Conservation (phyloP, 2,329 filamentous ascomycete genomes). For the Sporothrix curviconia region DNA sequence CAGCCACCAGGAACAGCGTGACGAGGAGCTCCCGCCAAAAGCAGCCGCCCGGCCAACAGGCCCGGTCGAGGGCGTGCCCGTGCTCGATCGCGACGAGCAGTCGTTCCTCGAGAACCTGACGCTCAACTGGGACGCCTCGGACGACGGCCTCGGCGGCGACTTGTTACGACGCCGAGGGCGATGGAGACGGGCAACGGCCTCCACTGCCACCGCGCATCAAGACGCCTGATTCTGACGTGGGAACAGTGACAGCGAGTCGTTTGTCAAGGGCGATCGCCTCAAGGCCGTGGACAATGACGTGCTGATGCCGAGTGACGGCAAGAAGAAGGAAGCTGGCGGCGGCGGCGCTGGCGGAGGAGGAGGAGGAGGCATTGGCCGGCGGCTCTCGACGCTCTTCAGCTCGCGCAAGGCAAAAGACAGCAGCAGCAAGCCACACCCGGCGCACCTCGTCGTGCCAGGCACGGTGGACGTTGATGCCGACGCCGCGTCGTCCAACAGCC, state of each 20-base stretch:
- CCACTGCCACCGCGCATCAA: conserved; percentile 49
- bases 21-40: not conserved
- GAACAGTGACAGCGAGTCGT: conserved; percentile 37
- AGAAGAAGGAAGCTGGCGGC: conserved; percentile 27
- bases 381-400: conserved; percentile 16
- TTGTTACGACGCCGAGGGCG: conserved; percentile 32
- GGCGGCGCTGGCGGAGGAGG: no score
- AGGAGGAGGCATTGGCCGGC: conserved; percentile 5
- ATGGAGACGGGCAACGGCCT: conserved; percentile 41
- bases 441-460: conserved; percentile 32
- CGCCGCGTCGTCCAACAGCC: conserved; percentile 11
- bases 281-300: conserved; percentile 1
- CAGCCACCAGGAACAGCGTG: not conserved
- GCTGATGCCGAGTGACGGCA: conserved; percentile 21
- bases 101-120: conserved; percentile 51
- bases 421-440: conserved; percentile 30
- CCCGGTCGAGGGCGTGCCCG: conserved; percentile 25
- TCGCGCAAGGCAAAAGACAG: conserved; percentile 20
- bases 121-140: conserved; percentile 6
- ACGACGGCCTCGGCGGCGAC: not conserved
- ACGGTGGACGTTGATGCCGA: conserved; percentile 29
- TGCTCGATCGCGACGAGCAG: conserved; percentile 53
- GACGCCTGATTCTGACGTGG: conserved; percentile 45
- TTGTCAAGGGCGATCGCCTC: conserved; percentile 19
- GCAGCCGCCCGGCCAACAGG: not conserved